Evolutionary conservation across 2,329 filamentous ascomycete species (phyloP).

Genomic region (Diaporthe amygdali): DNA sequence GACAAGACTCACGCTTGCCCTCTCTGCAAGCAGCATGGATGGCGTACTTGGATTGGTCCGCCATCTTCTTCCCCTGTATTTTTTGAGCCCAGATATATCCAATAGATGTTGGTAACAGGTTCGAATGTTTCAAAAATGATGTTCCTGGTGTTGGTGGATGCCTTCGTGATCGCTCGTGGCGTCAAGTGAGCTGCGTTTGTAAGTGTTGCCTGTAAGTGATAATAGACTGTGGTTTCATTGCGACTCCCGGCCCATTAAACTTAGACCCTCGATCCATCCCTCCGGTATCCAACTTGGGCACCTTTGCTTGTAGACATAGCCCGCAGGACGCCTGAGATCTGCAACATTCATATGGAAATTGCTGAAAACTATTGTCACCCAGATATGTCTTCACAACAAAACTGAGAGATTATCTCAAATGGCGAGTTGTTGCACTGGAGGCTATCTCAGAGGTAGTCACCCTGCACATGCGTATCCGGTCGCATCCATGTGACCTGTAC

Average conservation of each 20-base stretch:
- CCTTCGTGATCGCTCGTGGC: not conserved
- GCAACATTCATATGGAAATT: no score
- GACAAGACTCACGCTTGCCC: constrained; percentile 70
- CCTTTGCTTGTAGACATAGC: no score
- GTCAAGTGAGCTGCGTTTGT: constrained; percentile 24
- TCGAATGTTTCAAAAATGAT: not conserved
- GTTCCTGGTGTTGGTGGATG: not conserved
- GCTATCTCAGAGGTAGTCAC: not conserved
- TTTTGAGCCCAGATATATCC: not conserved
- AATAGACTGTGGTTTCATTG: not conserved
- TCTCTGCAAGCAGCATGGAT: constrained; percentile 88
- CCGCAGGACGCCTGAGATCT: no score
- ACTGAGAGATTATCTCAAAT: no score
- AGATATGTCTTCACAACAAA: no score
- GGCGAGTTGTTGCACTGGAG: not conserved
- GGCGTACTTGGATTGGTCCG: constrained; percentile 68
- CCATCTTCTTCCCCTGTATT: constrained; percentile 27
- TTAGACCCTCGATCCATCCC: not conserved
- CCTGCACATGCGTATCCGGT: not conserved
- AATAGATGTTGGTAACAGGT: not conserved
- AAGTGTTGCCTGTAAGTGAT: constrained; percentile 34
- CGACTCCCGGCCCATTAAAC: not conserved
- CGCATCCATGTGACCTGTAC: no score
- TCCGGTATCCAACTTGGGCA: no score
- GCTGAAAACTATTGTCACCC: no score